A percentile compares a stretch with the other conserved stretches of the same genome.
Evolutionary conservation across 495 filamentous ascomycete genomes (phyloP).

Genomic region (Penicillium canariense): DNA sequence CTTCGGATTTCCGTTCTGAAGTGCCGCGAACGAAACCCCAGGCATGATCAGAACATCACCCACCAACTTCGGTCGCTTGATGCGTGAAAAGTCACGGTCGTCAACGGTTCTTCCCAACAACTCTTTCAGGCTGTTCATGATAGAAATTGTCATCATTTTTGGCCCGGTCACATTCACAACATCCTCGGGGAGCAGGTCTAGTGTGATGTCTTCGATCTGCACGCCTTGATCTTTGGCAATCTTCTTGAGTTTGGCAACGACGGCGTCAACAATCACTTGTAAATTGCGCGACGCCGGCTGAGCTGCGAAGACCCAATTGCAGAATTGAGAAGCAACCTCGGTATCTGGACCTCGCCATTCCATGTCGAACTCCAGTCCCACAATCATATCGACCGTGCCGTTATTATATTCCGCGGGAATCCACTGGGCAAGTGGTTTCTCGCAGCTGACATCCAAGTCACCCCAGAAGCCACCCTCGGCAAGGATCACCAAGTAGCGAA

Average conservation of each 20-base stretch:
- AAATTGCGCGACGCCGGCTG: constrained; percentile 33
- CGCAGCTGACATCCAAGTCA: constrained; percentile 57
- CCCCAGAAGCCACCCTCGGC: constrained; percentile 57
- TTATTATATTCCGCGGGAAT: constrained; percentile 48
- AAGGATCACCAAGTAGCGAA: constrained; percentile 58
- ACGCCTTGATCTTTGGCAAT: constrained; percentile 25
- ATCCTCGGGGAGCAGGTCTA: constrained; percentile 29
- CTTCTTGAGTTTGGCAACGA: constrained; percentile 30
- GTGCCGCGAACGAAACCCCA: constrained; percentile 38
- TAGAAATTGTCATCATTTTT: constrained; percentile 34
- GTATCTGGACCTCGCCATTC: constrained; percentile 29
- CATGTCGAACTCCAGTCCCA: constrained; percentile 45
- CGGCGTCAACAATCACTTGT: constrained; percentile 29
- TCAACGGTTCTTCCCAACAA: constrained; percentile 21
- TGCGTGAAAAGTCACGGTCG: constrained; percentile 25
- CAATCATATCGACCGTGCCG: constrained; percentile 32
- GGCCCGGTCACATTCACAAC: constrained; percentile 44
- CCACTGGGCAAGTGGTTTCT: constrained; percentile 48
- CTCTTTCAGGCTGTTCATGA: constrained; percentile 31
- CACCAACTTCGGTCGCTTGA: constrained; percentile 34
- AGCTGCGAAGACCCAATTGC: constrained; percentile 40
- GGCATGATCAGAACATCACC: constrained; percentile 43
- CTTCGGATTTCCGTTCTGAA: constrained; percentile 26
- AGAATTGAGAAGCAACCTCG: constrained; percentile 37
- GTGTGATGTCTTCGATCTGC: constrained; percentile 23